Evolutionary conservation across 2,329 filamentous ascomycete species (phyloP).

Genomic region (Sphaceloma murrayae): DNA sequence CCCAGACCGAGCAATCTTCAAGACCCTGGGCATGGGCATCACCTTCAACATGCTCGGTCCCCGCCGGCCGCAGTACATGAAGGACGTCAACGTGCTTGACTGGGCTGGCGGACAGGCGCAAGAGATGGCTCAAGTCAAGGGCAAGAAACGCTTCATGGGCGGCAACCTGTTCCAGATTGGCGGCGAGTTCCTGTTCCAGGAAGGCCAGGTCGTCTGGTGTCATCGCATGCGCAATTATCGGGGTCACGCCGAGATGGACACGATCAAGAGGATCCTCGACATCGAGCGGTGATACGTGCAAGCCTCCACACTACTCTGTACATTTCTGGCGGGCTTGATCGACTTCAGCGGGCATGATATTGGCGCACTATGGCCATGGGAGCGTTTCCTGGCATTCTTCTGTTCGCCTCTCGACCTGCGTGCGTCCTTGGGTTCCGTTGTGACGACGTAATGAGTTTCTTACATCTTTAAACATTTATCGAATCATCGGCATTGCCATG

Average conservation of each 20-base stretch:
- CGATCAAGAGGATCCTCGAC: conserved; percentile 30
- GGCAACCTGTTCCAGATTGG: conserved; percentile 34
- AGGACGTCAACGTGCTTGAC: conserved; percentile 25
- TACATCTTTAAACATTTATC: not conserved
- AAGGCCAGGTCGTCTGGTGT: conserved; percentile 34
- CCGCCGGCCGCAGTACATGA: conserved; percentile 30
- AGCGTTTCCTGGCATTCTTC: no score
- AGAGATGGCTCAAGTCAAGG: conserved; percentile 17
- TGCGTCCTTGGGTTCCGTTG: no score
- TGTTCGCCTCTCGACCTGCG: no score
- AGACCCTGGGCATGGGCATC: conserved; percentile 29
- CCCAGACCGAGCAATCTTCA: conserved; percentile 28
- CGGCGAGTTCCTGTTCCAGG: conserved; percentile 34
- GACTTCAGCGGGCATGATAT: conserved; percentile 7
- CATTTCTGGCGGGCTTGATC: conserved; percentile 1
- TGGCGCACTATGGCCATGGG: conserved; percentile 5
- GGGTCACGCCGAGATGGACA: conserved; percentile 30
- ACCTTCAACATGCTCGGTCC: conserved; percentile 27
- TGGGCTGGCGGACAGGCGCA: conserved; percentile 29
- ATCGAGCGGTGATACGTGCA: conserved; percentile 23
- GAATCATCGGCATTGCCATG: no score
- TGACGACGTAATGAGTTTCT: conserved; percentile 11
- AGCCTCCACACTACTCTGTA: not conserved
- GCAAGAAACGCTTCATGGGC: conserved; percentile 23
- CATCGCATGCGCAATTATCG: conserved; percentile 34